Evolutionary conservation across 805 yeast species (phyloP).

Genomic region (Ogataea pini): DNA sequence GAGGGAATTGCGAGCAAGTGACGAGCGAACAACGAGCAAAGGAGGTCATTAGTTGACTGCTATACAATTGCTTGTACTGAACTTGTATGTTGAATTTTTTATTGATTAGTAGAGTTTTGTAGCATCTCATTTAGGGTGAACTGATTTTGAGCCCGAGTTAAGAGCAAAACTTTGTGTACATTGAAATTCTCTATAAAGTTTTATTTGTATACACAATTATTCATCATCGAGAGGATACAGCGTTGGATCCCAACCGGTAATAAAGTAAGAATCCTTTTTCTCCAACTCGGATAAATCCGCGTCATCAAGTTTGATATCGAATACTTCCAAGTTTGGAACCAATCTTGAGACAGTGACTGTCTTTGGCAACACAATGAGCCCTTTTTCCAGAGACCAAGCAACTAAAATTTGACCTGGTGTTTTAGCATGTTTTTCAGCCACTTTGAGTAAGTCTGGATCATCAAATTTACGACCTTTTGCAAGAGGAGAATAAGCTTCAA

Average conservation of each 20-base stretch:
- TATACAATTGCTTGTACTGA: background rate
- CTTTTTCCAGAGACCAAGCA: constrained; percentile 68
- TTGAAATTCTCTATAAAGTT: too few relatives aligned
- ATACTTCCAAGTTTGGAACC: constrained; percentile 42
- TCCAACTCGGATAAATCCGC: constrained; percentile 40
- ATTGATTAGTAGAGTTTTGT: too few relatives aligned
- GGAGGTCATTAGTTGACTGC: too few relatives aligned
- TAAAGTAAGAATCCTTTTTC: constrained; percentile 16
- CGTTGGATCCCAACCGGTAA: constrained; percentile 28
- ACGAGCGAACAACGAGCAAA: too few relatives aligned
- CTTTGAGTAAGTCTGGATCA: constrained; percentile 43
- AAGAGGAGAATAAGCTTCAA: constrained; percentile 68
- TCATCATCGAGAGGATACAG: constrained; percentile 22
- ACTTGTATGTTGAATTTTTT: too few relatives aligned
- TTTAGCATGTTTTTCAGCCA: constrained; percentile 50
- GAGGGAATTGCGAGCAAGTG: constrained; percentile 16
- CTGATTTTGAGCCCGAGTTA: too few relatives aligned
- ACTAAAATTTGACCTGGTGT: constrained; percentile 61
- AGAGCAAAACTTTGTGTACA: too few relatives aligned
- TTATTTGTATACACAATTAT: background rate
- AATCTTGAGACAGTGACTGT: constrained; percentile 39
- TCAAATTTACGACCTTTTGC: constrained; percentile 52
- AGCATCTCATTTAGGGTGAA: too few relatives aligned
- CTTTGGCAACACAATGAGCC: constrained; percentile 47
- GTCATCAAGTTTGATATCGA: constrained; percentile 42